A percentile compares a stretch with the other conserved stretches of the same genome.
phyloP scores from a whole-genome alignment of 2,329 filamentous ascomycete species.

The Penicillium sp. region DNA sequence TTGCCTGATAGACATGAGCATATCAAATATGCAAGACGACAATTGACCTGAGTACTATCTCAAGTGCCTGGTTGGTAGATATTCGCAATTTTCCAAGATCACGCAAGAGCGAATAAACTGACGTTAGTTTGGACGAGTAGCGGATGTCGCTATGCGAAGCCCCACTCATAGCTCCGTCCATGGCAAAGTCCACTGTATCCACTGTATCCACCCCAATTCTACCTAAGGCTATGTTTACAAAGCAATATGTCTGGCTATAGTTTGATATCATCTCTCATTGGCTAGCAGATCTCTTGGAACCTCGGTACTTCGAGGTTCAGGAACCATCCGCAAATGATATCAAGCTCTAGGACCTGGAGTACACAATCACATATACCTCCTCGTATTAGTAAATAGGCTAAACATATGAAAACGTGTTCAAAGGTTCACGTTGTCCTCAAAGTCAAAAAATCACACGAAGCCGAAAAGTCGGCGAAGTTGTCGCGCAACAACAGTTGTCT shows the following conservation, averaged over 20 bases:
- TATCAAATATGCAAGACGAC: too few relatives aligned
- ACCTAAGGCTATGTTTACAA: not conserved
- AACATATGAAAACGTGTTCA: too few relatives aligned
- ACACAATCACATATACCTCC: too few relatives aligned
- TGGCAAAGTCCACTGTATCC: not conserved
- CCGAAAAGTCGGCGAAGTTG: constrained; percentile 1
- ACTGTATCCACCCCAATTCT: not conserved
- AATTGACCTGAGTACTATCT: too few relatives aligned
- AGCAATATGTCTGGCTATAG: not conserved
- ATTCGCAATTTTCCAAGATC: constrained; percentile 9
- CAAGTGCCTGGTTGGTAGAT: not conserved
- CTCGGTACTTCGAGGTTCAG: not conserved
- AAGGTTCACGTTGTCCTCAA: not conserved
- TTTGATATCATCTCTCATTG: not conserved
- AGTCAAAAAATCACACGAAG: not conserved
- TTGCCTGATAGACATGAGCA: too few relatives aligned
- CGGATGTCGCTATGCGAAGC: not conserved
- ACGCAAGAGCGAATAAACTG: constrained; percentile 26
- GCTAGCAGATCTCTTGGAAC: not conserved
- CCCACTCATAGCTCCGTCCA: not conserved
- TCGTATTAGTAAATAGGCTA: too few relatives aligned
- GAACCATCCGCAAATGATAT: too few relatives aligned
- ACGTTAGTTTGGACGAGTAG: constrained; percentile 23
- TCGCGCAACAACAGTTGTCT: constrained; percentile 4
- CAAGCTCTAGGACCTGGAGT: too few relatives aligned